Percentiles rank a stretch among this genome's conserved stretches.
These are phyloP conservation scores for Globisporangium acanthophoron DNA, from an alignment of 352 stramenopile species.

Conservation along the genomic window DNA sequence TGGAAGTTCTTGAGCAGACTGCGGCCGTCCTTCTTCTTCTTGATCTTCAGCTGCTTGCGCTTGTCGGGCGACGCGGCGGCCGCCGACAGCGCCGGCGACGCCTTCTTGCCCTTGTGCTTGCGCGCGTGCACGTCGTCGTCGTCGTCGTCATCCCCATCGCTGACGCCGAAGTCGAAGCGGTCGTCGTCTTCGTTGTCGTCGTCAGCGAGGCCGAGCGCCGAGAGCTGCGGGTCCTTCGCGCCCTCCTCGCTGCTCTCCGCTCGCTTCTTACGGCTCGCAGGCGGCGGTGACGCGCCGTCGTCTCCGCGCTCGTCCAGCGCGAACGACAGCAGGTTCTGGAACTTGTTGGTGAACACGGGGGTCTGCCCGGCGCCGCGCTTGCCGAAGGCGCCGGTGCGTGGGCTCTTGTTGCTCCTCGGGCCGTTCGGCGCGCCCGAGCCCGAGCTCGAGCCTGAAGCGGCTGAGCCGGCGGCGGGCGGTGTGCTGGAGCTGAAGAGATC, in stretches of 20 bases:
- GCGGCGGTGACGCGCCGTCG: no score
- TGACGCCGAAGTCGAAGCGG: conserved; percentile 9
- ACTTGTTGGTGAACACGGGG: conserved; percentile 77
- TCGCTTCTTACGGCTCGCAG: conserved; percentile 7
- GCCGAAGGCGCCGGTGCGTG: conserved; percentile 12
- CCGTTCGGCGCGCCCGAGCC: not conserved
- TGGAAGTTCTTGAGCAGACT: conserved; percentile 77
- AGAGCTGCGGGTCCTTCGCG: conserved; percentile 30
- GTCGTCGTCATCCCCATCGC: conserved; percentile 13
- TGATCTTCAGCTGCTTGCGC: conserved; percentile 61
- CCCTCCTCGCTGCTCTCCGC: not conserved
- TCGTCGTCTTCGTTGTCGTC: conserved; percentile 15
- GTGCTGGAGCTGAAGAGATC: conserved; percentile 19
- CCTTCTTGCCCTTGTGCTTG: conserved; percentile 34
- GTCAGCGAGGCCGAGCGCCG: conserved; percentile 36
- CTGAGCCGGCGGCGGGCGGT: not conserved
- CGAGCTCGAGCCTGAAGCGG: not conserved
- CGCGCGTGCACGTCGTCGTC: conserved; percentile 19
- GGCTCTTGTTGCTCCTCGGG: conserved; percentile 9
- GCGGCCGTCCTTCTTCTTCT: conserved; percentile 72
- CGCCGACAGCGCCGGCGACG: conserved; percentile 24
- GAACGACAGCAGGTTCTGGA: conserved; percentile 78
- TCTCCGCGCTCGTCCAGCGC: conserved; percentile 39
- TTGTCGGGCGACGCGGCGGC: conserved; percentile 16
- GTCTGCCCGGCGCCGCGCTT: conserved; percentile 21